Base-by-base conservation (phyloP, 257 asterid species). In the Penstemon barbatus region DNA sequence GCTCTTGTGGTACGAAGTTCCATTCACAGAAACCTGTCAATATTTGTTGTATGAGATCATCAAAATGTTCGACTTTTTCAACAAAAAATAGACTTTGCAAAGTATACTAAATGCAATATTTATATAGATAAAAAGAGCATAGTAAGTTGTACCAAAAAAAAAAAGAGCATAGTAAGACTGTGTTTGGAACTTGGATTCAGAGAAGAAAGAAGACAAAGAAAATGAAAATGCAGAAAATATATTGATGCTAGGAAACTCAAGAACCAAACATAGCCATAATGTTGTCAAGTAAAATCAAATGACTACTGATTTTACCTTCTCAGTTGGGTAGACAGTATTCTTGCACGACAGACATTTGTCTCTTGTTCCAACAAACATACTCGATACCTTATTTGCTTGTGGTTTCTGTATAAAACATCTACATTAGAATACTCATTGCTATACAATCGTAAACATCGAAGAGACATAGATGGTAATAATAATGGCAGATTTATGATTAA, bases 261-360 rank as follows among this genome's bases (percentile, higher is more conserved):
- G 33, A 25, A 10, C 15, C 4, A 10, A 49, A 49, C 15, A 49
- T 49, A 49, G n/a, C 18, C 5, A 46, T 46, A 46, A 6, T 25
- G 33, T 25, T 25, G 33, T 25, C 33, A 2, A 25, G 40, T 66
- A 4, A 10, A 18, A 37, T 41, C 8, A 33, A 13, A 36, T 4
- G 70, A 36, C 40, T 19, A 6, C n/a, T 4, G 13, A 8, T 11
- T 13, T 60, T 81, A 93, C 99, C 99, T 90, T 93, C 67, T 93
- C 99, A 52, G 91, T 93, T 18, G 96, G 98, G 79, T 88, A 91
- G 60, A 85, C 96, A 2, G 92, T 91, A 51, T 81, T 91, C 75
- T 66, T 80, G 76, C 97, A 91, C 36, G 91, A 91, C 46, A 87
- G 74, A 67, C 97, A 91, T 78, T 88, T 91, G 51, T 88, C 96